phyloP scores from a whole-genome alignment of 2,329 filamentous ascomycete species.

The Tricladium varicosporioides region DNA sequence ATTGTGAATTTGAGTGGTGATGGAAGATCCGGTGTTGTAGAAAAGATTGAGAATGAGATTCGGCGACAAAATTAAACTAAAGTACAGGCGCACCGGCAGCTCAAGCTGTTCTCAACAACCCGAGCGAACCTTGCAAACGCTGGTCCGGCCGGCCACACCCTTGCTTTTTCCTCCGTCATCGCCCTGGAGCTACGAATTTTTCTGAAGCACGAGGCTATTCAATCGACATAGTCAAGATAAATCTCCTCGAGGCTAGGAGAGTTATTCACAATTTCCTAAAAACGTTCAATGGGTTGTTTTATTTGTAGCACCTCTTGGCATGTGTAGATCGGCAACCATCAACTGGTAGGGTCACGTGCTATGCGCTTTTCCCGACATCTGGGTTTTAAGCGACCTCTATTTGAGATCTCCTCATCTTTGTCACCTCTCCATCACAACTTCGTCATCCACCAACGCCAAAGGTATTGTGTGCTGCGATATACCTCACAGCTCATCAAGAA shows the following conservation, averaged over 20 bases:
- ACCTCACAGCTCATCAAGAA: not conserved
- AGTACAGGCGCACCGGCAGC: not conserved
- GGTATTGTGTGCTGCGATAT: conserved; percentile 1
- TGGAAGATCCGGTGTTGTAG: conserved; percentile 33
- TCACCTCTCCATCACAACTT: not conserved
- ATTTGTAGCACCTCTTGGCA: not conserved
- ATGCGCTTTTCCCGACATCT: not conserved
- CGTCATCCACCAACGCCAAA: conserved; percentile 1
- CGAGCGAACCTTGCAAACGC: not conserved
- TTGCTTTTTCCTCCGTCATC: not conserved
- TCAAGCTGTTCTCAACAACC: not conserved
- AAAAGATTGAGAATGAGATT: conserved; percentile 29
- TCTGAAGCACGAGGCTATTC: not conserved
- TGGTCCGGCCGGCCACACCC: not conserved
- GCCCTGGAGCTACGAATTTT: not conserved
- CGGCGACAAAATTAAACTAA: not conserved
- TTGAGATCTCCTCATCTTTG: conserved; percentile 2
- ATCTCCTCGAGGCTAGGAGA: not conserved
- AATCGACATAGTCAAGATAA: not conserved
- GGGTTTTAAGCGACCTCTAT: not conserved
- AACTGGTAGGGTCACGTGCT: not conserved
- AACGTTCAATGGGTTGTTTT: too few relatives aligned
- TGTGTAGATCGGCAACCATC: not conserved
- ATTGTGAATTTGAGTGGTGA: conserved; percentile 52
- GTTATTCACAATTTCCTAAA: too few relatives aligned